Base-by-base conservation (phyloP, 441 rosid genomes). In the Brassica hybrid region DNA sequence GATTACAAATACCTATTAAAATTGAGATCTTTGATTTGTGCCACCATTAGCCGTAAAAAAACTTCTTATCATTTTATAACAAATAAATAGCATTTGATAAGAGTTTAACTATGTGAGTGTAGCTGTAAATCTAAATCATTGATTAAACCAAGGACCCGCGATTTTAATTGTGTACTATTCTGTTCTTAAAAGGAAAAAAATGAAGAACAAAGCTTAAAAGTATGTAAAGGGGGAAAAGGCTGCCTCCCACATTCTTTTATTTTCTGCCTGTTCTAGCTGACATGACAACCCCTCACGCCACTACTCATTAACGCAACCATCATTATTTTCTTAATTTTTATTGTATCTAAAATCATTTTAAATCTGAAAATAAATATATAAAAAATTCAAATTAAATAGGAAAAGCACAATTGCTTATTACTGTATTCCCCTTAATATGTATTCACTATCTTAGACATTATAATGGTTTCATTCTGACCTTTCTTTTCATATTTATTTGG, bases 191-290 rank as follows among this genome's bases (percentile, higher is more conserved):
- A 41, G 9, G 8, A 36, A 36, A 32, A 50, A 54, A 6, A 10
- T 8, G 63, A 79, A 74, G 27, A 56, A 56, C 64, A 74, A 56
- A 30, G 38, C 60, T 64, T 17, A 57, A 67, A 79, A 79, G 57
- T 69, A 43, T 74, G 43, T 56, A 50, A 75, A 79, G 17, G 25
- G 59, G 75, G 75, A 63, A 69, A 79, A 63, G 80, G 83, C 80
- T 87, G 91, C 85, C 91, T 79, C 90, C 90, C 94, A 86, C 90
- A 84, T 85, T 85, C 85, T 83, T 74, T 71, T 65, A 65, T 74
- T 16, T 73, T 75, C 71, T 50, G 69, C 68, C 68, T 68, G 60
- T 65, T 76, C 48, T 27, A 62, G 84, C 78, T 86, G 94, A 90
- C 89, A 86, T 72, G 91, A 85, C 88, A 85, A 75, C 85, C 84